Base-by-base conservation (phyloP, 139 green algal genomes). In the Chlamydomonas applanata region DNA sequence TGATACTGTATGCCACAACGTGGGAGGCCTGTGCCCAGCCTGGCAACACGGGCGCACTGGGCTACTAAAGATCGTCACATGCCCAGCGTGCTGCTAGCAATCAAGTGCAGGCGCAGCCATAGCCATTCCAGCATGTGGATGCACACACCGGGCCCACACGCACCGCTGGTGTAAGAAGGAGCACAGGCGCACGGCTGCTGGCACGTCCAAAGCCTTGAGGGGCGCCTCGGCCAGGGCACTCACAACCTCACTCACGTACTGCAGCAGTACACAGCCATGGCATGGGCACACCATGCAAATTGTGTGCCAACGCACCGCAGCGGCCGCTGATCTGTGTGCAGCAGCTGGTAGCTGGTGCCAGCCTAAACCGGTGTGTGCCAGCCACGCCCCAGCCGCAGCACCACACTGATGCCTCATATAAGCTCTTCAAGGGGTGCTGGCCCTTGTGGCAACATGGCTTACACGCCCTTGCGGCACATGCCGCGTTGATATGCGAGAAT, bases 191-290 rank as follows among this genome's bases (percentile, higher is more conserved):
- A 97, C 73, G 5, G 91, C 94, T 19, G 93, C 93, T 27, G 83
- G 64, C 4, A 97, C 76, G 69, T 99, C 95, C 36, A 79, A 81
- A 4, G 77, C 69, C 32, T 92, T 95, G 14, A 97, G 74, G n/a
- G 87, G 91, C 7, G 89, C 91, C 69, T 98, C 95, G 13, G 77
- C 75, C 20, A 98, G 76, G 1, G 95, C 94, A 3, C 82, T 71
- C 14, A 95, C 94, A 14, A 89, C 92, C 75, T 99, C 95, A 32
- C 75, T 95, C 27, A 98, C 90, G 71, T 98, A 99, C 87, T 98
- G 82, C 60, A 77, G 17, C 45, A 3, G 56, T 5, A 75, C 36
- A 35, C 4, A 54, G 30, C 16, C n/a, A 69, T n/a, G 40, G 52
- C 3, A 22, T 4, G 67, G 52, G 7, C 27, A 66, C 4, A 66